Evolutionary conservation across 2,329 filamentous ascomycete genomes (phyloP).

Genomic region (Diaporthe amygdali): DNA sequence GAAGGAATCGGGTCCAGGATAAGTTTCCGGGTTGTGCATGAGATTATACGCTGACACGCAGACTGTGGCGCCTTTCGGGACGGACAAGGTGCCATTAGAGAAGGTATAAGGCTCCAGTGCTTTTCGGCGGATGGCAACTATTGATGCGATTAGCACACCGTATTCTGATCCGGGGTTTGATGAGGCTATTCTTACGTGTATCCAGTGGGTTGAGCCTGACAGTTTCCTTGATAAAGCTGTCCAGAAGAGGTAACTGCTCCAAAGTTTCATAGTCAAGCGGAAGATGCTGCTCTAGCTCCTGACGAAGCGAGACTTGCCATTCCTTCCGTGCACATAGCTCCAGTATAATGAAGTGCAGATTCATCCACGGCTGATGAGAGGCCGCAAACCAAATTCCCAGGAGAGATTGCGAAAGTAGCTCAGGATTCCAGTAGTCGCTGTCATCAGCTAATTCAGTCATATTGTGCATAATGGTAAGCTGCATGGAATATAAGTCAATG

Average conservation of each 20-base stretch:
- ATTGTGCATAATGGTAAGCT: conserved; percentile 5
- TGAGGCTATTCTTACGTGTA: not conserved
- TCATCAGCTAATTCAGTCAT: not conserved
- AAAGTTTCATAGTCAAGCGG: not conserved
- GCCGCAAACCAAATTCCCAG: conserved; percentile 4
- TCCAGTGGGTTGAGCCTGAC: not conserved
- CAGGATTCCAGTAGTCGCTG: not conserved
- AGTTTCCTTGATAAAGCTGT: conserved; percentile 3
- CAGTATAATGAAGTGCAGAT: not conserved
- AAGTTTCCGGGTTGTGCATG: conserved; percentile 1
- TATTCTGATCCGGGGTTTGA: no score
- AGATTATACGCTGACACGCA: conserved; percentile 4
- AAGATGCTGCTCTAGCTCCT: not conserved
- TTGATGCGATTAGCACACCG: no score
- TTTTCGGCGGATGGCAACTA: conserved; percentile 6
- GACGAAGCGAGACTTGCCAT: not conserved
- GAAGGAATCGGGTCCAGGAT: not conserved
- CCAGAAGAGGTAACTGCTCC: conserved; percentile 5
- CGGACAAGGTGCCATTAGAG: not conserved
- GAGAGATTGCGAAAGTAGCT: conserved; percentile 4
- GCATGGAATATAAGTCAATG: not conserved
- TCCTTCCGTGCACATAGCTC: not conserved
- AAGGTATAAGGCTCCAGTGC: not conserved
- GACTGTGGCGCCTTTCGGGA: not conserved
- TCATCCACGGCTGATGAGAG: conserved; percentile 4